Evolutionary conservation across 1,284 basidiomycete species (phyloP), one percentile per base, ranked within the genome.

Genomic region (Ceratorhiza oryzae-sativae): DNA sequence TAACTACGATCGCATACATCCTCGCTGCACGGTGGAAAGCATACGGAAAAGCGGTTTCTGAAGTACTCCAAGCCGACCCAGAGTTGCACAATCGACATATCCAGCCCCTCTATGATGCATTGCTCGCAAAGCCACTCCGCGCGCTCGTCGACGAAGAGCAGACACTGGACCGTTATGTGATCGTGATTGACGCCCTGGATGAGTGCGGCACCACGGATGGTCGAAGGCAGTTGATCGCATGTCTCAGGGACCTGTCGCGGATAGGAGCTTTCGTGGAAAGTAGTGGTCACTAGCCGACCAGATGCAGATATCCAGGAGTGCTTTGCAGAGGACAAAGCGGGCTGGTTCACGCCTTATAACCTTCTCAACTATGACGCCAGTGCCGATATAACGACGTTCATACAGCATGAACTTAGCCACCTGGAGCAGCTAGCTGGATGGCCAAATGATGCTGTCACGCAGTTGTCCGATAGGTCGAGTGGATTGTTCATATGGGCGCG

Each of bases 171-270:
- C 18, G 5, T 3, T 20, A 63, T 18, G 25, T 71, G 2, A 25
- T 73, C 25, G 65, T 73, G 12, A 45, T 73, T 25, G 72, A 73
- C 23, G 72, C 72, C 3, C 45, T 73, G 8, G 65, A 73, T 23
- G 72, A 73, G 42, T 73, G 72, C 27, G 48, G 41, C n/a, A n/a
- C 13, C 3, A 30, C 27, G 36, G 32, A 20, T 1, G 34, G 51
- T 9, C 49, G 45, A 1, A 34, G 48, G 34, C 36, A 30, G 48
- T 25, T 67, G 45, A 30, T 72, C 6, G 20, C 34, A 1, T 61
- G 39, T n/a, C 25, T 61, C 3, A 3, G 25, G 18, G 12, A 27
- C 12, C 45, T 61, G 20, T 61, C 59, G 25, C 56, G 23, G 20
- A 23, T 65, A 23, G 60, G 39, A 15, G n/a, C 46, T n/a, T 23